These are phyloP conservation scores for Eucalyptus erythrocorys DNA, from an alignment of 345 rosid species.

Conservation along the genomic window DNA sequence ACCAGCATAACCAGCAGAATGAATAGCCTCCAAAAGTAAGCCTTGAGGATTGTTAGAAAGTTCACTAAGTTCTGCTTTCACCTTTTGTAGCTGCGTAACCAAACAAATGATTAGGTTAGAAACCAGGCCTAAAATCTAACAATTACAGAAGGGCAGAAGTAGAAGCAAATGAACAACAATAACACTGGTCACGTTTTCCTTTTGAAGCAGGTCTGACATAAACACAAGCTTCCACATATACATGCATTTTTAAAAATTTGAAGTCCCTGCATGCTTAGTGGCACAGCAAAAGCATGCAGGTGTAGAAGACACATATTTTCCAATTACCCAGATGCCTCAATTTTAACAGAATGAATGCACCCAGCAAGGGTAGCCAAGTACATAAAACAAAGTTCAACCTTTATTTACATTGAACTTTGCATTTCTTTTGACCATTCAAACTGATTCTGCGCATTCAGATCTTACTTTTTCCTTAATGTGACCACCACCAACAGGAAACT, in stretches of 20 bases:
- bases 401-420: not conserved
- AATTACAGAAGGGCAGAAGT: not conserved
- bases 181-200: not conserved
- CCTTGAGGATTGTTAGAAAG: slow-evolving; percentile 66
- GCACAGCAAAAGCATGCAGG: not conserved
- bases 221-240: not conserved
- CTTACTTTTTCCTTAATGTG: not conserved
- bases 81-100: slow-evolving; percentile 47
- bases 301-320: not conserved
- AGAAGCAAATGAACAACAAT: not conserved
- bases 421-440: not conserved
- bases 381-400: not conserved
- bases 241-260: not conserved
- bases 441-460: not conserved
- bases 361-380: not conserved
- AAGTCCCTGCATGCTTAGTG: not conserved
- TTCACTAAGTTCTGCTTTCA: slow-evolving; percentile 59
- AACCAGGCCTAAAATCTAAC: not conserved
- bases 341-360: not conserved
- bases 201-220: not conserved
- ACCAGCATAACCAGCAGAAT: slow-evolving; percentile 73
- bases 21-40: slow-evolving; percentile 78
- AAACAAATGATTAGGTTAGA: not conserved
- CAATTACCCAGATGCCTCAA: not conserved
- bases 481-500: not conserved